These are phyloP conservation scores for Penicillium olsonii DNA, from an alignment of 2,329 filamentous ascomycete species.

Conservation along the genomic window DNA sequence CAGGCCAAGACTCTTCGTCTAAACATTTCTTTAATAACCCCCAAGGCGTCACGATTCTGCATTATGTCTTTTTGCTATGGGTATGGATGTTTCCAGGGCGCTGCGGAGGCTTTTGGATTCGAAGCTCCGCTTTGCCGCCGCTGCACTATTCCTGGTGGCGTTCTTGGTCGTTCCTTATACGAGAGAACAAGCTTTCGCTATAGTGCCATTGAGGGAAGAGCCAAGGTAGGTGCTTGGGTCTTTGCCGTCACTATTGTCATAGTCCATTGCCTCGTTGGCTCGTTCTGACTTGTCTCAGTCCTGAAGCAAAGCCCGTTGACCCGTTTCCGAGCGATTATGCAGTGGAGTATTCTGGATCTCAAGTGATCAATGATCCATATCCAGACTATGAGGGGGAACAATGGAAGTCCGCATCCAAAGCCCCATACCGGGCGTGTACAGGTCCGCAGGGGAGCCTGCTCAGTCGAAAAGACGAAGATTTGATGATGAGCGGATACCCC, in stretches of 20 bases:
- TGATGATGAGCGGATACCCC: slow-evolving; percentile 11
- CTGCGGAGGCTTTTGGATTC: neutral
- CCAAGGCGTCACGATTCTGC: neutral
- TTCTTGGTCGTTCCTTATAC: slow-evolving; percentile 1
- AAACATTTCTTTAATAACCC: neutral
- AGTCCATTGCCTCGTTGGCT: neutral
- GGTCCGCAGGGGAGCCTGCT: slow-evolving; percentile 7
- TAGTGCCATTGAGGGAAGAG: neutral
- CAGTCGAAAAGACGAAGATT: slow-evolving; percentile 4
- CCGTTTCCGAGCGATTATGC: slow-evolving; percentile 6
- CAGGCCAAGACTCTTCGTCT: slow-evolving; percentile 6
- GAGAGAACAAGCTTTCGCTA: slow-evolving; percentile 2
- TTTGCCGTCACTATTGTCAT: neutral
- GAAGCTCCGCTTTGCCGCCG: slow-evolving; percentile 2
- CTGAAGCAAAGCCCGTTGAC: slow-evolving; percentile 1
- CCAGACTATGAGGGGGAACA: slow-evolving; percentile 7
- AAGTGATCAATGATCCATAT: slow-evolving; percentile 12
- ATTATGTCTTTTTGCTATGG: neutral
- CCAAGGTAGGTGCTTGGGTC: neutral
- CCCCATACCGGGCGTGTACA: slow-evolving; percentile 5
- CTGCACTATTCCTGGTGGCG: neutral
- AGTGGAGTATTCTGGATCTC: neutral
- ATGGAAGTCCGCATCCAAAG: slow-evolving; percentile 4
- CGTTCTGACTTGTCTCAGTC: slow-evolving; percentile 5
- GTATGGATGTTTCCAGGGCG: neutral